phyloP scores from a whole-genome alignment of 1,139 yeast genomes.

The Blastobotrys persicus region DNA sequence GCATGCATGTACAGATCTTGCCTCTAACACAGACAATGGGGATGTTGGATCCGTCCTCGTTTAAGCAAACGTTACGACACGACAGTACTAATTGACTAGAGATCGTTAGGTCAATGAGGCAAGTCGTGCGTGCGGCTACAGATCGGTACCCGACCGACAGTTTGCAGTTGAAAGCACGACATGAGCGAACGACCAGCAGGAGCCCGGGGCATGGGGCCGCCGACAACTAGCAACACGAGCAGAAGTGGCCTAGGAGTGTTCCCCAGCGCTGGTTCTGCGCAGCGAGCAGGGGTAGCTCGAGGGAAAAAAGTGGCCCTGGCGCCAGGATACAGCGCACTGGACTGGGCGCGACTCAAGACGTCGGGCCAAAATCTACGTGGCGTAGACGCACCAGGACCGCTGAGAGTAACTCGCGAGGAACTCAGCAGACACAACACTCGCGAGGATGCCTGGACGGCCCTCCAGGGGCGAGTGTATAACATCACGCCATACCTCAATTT shows the following conservation, averaged over 20 bases:
- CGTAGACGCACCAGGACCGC: constrained; percentile 25
- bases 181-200: neutral
- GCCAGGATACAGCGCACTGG: constrained; percentile 84
- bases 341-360: constrained; percentile 69
- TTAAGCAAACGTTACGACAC: no score
- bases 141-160: no score
- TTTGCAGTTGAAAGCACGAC: no score
- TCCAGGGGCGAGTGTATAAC: constrained; percentile 80
- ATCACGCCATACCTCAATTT: constrained; percentile 76
- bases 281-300: constrained; percentile 38
- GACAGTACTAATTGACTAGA: no score
- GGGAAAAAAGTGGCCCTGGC: constrained; percentile 55
- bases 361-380: constrained; percentile 42
- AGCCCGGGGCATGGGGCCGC: constrained; percentile 1
- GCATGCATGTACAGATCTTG: no score
- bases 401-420: constrained; percentile 59
- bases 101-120: no score
- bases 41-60: no score
- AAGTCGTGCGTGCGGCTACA: no score
- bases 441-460: constrained; percentile 82
- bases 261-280: constrained; percentile 47
- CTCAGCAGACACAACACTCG: constrained; percentile 54
- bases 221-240: neutral
- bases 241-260: constrained; percentile 20
- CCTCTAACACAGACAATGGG: no score